Conservation (phyloP, 1,139 yeast genomes). For the Lodderomyces jiufengensis region DNA sequence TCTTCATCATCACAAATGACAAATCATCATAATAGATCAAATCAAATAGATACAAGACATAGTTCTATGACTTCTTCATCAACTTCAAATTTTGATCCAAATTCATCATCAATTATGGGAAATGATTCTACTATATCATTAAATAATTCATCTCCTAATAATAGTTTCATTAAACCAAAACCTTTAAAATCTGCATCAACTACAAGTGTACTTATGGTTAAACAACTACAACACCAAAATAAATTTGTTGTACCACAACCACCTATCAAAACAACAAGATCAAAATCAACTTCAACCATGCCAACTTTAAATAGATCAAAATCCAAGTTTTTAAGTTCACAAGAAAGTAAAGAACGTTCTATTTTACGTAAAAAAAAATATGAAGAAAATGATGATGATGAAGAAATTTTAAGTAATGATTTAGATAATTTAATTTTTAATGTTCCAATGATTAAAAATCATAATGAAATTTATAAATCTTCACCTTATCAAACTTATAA, state of each 20-base stretch:
- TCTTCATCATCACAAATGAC: slow-evolving; percentile 2
- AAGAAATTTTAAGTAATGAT: slow-evolving; percentile 37
- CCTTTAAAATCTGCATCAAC: slow-evolving; percentile 11
- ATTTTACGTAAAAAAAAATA: slow-evolving; percentile 38
- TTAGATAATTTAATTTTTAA: slow-evolving; percentile 38
- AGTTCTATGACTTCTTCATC: slow-evolving; percentile 31
- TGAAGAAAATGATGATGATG: slow-evolving; percentile 45
- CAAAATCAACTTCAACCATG: slow-evolving; percentile 10
- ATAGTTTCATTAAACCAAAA: slow-evolving; percentile 1
- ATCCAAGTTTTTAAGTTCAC: slow-evolving; percentile 32
- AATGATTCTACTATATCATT: slow-evolving; percentile 2
- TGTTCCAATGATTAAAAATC: slow-evolving; percentile 42
- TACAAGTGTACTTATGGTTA: slow-evolving; percentile 6
- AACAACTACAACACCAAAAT: not conserved
- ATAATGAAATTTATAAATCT: slow-evolving; percentile 27
- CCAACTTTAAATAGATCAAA: slow-evolving; percentile 31
- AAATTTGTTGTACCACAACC: slow-evolving; percentile 3
- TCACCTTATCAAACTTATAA: not conserved
- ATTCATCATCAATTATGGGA: not conserved
- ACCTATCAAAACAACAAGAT: slow-evolving; percentile 4
- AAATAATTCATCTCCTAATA: slow-evolving; percentile 1
- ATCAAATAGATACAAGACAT: slow-evolving; percentile 28
- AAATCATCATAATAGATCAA: slow-evolving; percentile 1
- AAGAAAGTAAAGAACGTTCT: slow-evolving; percentile 39
- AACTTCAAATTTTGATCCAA: slow-evolving; percentile 3